These are phyloP conservation scores for Tuber melanosporum DNA, from an alignment of 495 filamentous ascomycete species.

Conservation along the genomic window DNA sequence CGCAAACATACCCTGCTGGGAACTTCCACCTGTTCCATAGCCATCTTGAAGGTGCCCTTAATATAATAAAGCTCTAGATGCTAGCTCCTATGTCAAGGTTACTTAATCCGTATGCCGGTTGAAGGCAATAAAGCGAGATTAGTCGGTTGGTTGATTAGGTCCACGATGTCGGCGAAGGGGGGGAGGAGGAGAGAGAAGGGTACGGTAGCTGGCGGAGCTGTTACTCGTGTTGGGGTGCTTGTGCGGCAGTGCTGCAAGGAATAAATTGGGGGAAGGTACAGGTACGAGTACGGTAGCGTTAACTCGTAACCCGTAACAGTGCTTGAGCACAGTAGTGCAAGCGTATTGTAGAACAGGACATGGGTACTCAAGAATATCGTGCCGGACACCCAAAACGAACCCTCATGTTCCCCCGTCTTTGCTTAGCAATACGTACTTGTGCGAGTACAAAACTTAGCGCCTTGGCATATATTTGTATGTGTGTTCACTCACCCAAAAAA, in stretches of 20 bases:
- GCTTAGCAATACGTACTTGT: too few species aligned
- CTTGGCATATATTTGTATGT: too few species aligned
- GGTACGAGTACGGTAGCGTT: not conserved
- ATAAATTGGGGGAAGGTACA: not conserved
- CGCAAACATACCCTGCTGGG: slow-evolving; percentile 76
- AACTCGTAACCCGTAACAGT: not conserved
- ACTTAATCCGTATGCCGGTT: not conserved
- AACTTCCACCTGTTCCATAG: slow-evolving; percentile 94
- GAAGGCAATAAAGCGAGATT: not conserved
- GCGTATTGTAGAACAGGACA: not conserved
- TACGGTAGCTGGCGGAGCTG: not conserved
- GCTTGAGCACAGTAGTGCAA: too few species aligned
- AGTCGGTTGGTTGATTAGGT: not conserved
- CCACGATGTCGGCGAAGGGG: not conserved
- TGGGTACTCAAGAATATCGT: too few species aligned
- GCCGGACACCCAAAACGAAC: too few species aligned
- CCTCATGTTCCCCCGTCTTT: too few species aligned
- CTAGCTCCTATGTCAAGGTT: not conserved
- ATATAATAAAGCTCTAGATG: not conserved
- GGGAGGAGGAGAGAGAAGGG: not conserved
- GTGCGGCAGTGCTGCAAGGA: not conserved
- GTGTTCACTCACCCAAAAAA: too few species aligned
- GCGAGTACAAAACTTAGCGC: too few species aligned
- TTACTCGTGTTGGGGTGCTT: not conserved
- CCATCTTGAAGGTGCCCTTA: slow-evolving; percentile 44